Evolutionary conservation across 1,284 basidiomycete genomes (phyloP).

Genomic region (Ceratobasidium sp.): DNA sequence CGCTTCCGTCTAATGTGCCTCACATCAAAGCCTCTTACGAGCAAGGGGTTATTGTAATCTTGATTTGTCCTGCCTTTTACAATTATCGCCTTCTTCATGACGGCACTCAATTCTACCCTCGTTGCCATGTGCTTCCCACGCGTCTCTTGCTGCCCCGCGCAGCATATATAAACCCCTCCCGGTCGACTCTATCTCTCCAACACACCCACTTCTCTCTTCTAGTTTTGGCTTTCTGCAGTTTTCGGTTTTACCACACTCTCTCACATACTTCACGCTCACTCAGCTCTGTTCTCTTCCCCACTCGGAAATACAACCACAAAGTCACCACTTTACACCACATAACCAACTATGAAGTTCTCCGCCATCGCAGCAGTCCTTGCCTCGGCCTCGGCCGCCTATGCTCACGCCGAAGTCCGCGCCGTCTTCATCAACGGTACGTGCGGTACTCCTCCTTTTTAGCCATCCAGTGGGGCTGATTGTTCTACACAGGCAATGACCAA

Average conservation of each 20-base stretch:
- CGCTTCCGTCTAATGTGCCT: neutral
- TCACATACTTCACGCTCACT: conserved; percentile 19
- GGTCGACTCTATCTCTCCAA: neutral
- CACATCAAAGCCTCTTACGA: conserved; percentile 6
- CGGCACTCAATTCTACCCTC: neutral
- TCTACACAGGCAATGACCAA: conserved; percentile 20
- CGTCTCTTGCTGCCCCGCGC: conserved; percentile 1
- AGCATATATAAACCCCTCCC: conserved; percentile 24
- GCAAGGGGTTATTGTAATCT: neutral
- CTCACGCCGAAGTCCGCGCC: neutral
- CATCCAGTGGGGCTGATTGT: neutral
- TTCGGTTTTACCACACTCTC: conserved; percentile 37
- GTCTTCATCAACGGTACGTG: conserved; percentile 25
- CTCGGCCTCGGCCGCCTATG: conserved; percentile 20
- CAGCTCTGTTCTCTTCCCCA: conserved; percentile 1
- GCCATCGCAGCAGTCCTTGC: conserved; percentile 35
- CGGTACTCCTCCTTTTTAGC: too few relatives aligned
- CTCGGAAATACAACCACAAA: neutral
- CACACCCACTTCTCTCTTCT: conserved; percentile 30
- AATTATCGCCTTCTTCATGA: neutral
- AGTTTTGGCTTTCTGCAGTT: neutral
- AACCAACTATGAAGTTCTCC: conserved; percentile 27
- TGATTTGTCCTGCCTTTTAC: too few relatives aligned
- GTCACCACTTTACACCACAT: neutral
- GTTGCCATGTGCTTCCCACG: conserved; percentile 42